Conservation (phyloP, 768 basidiomycete genomes). For the Kwoniella bestiolae region DNA sequence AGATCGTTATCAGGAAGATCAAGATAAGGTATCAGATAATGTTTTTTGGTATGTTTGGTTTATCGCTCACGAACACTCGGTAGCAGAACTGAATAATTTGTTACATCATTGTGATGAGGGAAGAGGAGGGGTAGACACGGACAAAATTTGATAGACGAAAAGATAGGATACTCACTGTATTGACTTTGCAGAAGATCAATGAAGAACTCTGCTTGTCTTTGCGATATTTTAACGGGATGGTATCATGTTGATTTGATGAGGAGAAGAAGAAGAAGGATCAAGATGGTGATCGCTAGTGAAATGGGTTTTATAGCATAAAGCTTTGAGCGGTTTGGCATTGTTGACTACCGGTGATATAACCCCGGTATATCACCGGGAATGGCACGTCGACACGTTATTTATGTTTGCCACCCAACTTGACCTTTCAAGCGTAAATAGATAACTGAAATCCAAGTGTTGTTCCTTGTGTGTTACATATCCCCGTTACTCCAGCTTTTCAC, state of each 20-base stretch:
- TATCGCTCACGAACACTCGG: constrained; percentile 55
- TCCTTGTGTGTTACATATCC: no score
- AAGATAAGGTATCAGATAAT: constrained; percentile 37
- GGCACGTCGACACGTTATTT: constrained; percentile 8
- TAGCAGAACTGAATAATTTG: constrained; percentile 55
- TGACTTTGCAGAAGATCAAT: constrained; percentile 22
- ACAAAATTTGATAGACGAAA: background rate
- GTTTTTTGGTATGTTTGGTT: constrained; percentile 50
- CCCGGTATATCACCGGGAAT: constrained; percentile 4
- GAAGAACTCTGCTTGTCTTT: constrained; percentile 19
- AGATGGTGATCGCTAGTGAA: background rate
- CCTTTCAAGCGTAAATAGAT: background rate
- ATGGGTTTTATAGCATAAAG: background rate
- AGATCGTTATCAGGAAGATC: background rate
- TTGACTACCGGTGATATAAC: background rate
- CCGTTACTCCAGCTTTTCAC: no score
- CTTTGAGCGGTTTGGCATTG: constrained; percentile 6
- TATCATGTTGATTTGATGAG: constrained; percentile 20
- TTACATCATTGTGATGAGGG: constrained; percentile 42
- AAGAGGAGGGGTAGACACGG: constrained; percentile 3
- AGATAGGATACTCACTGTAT: constrained; percentile 4
- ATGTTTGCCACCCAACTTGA: constrained; percentile 24
- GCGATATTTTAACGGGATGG: background rate
- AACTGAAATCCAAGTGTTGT: background rate
- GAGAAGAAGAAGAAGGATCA: constrained; percentile 3